These are phyloP conservation scores for Nakazawaea ambrosiae DNA, from an alignment of 805 yeast genomes.

Conservation along the genomic window DNA sequence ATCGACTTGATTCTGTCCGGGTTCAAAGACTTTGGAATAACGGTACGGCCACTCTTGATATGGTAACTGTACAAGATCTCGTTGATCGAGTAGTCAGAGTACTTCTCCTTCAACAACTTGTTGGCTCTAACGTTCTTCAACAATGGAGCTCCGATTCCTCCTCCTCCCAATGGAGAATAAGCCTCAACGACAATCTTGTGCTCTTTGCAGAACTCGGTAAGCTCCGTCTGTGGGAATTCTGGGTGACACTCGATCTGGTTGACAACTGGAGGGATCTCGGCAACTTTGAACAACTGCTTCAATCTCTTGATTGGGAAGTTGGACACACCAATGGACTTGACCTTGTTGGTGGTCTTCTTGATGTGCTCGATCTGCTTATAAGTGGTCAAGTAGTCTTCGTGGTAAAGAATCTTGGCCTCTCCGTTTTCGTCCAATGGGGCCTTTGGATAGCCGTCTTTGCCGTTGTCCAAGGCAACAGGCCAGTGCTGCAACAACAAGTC, in stretches of 20 bases:
- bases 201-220: slow-evolving; percentile 22
- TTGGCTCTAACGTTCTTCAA: slow-evolving; percentile 19
- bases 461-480: slow-evolving; percentile 26
- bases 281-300: slow-evolving; percentile 24
- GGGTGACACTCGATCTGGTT: slow-evolving; percentile 42
- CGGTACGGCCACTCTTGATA: slow-evolving; percentile 51
- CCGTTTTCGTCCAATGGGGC: slow-evolving; percentile 16
- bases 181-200: slow-evolving; percentile 29
- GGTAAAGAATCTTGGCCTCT: slow-evolving; percentile 24
- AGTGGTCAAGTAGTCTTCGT: slow-evolving; percentile 24
- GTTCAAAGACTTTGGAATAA: slow-evolving; percentile 66
- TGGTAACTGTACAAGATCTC: slow-evolving; percentile 61
- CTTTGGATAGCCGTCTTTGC: slow-evolving; percentile 11
- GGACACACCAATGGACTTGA: slow-evolving; percentile 37
- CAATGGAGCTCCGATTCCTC: slow-evolving; percentile 32
- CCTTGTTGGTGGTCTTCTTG: slow-evolving; percentile 26
- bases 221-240: slow-evolving; percentile 27
- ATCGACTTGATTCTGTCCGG: slow-evolving; percentile 48
- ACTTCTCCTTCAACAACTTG: slow-evolving; percentile 50
- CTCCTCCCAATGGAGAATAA: slow-evolving; percentile 36
- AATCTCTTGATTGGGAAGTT: slow-evolving; percentile 29
- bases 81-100: slow-evolving; percentile 44
- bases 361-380: slow-evolving; percentile 29
- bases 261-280: slow-evolving; percentile 32
- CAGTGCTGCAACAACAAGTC: slow-evolving; percentile 34